Evolutionary conservation across 352 stramenopile species (phyloP), one percentile per base, ranked within the genome.

Genomic region (Globisporangium nodosum): DNA sequence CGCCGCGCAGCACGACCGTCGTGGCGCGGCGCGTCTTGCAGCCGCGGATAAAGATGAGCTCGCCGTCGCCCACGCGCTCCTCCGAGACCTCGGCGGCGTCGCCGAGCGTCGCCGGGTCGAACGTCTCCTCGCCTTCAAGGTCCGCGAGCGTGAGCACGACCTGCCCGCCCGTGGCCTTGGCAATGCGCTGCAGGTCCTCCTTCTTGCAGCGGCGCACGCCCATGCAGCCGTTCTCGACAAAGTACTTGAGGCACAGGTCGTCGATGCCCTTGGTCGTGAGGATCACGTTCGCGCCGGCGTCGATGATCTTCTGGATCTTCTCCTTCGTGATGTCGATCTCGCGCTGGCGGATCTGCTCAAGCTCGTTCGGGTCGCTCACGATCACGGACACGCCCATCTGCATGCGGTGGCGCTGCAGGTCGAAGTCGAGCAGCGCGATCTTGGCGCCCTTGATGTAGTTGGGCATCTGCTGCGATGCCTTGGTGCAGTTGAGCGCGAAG

Each of bases 271-370:
- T 99, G 55, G 97, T 99, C n/a, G 97, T 99, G 49, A 99, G 74
- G 37, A 99, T 97, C 33, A 99, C 97, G 60, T 98, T 99, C 48
- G 97, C 97, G 45, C 97, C 97, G 30, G 96, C 84, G 55, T 98
- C 85, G 18, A 99, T 85, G 73, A 99, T 99, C 75, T 99, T 99
- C 71, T 99, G 85, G 72, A 99, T 99, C 69, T 98, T 98, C 76
- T 99, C 97, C 74, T 99, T 99, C 55, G 97, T 99, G 69, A 99
- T 99, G 76, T 99, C 97, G 69, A 99, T 97, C 83, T 99, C 97
- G 40, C 97, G 82, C 75, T 99, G 87, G 66, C 98, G 97, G 71
- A 99, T 99, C 58, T 90, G 88, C 69, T 99, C 97, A 50, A 99
- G 87, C 80, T 97, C 89, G 60, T 97, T 96, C n/a, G 92, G 86